phyloP scores from a whole-genome alignment of 78 protist species.

The Creolimax fragrantissima region DNA sequence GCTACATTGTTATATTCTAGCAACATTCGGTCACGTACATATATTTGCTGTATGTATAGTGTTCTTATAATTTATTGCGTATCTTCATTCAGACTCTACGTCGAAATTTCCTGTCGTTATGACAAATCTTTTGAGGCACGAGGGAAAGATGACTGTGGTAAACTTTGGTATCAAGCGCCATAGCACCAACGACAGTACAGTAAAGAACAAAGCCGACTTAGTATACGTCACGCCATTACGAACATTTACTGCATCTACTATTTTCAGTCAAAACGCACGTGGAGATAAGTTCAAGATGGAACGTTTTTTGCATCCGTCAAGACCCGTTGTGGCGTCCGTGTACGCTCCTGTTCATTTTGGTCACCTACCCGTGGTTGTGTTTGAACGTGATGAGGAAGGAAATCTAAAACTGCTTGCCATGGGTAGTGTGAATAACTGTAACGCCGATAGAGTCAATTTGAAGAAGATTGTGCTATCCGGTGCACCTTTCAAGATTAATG shows the following conservation, averaged over 20 bases:
- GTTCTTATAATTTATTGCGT: too few relatives aligned
- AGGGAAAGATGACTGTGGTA: slow-evolving; percentile 77
- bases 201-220: slow-evolving; percentile 54
- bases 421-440: slow-evolving; percentile 42
- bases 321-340: slow-evolving; percentile 55
- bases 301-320: slow-evolving; percentile 58
- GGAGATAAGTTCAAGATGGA: slow-evolving; percentile 64
- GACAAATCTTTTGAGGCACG: slow-evolving; percentile 67
- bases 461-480: slow-evolving; percentile 86
- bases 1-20: too few relatives aligned
- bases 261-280: slow-evolving; percentile 51
- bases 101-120: not conserved
- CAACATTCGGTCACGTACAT: too few relatives aligned
- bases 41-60: too few relatives aligned
- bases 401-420: slow-evolving; percentile 43
- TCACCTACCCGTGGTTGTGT: slow-evolving; percentile 65
- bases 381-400: slow-evolving; percentile 2
- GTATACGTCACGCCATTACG: slow-evolving; percentile 59
- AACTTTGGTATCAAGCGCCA: slow-evolving; percentile 59
- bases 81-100: too few relatives aligned
- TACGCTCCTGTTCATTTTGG: slow-evolving; percentile 66
- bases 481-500: slow-evolving; percentile 63
- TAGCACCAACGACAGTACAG: slow-evolving; percentile 34
- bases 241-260: slow-evolving; percentile 41
- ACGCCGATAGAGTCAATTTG: slow-evolving; percentile 86